Conservation (phyloP, 345 rosid genomes). For the Reutealis trisperma region DNA sequence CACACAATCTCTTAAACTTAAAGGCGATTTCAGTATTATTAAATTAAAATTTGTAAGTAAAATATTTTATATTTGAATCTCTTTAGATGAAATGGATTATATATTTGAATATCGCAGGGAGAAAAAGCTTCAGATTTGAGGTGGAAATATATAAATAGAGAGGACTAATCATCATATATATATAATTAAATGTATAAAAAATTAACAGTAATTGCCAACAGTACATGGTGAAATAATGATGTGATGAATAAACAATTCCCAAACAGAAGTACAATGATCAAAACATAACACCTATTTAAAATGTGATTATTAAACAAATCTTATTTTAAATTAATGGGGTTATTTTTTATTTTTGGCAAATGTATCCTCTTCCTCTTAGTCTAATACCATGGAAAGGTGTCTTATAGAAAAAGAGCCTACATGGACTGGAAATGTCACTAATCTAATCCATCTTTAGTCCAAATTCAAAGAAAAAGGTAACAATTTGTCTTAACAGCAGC, state of each 20-base stretch:
- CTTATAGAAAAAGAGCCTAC: constrained; percentile 2
- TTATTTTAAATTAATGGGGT: background rate
- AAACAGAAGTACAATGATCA: background rate
- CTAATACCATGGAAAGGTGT: constrained; percentile 7
- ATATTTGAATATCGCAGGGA: too few relatives aligned
- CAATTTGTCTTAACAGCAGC: constrained; percentile 19
- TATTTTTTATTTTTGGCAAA: background rate
- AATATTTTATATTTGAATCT: too few relatives aligned
- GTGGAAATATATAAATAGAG: too few relatives aligned
- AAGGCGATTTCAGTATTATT: too few relatives aligned
- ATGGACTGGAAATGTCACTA: constrained; percentile 18
- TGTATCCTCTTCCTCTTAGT: background rate
- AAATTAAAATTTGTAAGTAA: too few relatives aligned
- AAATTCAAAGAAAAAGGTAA: background rate
- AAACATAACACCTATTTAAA: background rate
- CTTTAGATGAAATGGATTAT: too few relatives aligned
- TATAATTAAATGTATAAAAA: too few relatives aligned
- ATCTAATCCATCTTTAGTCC: constrained; percentile 17
- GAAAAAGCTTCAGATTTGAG: too few relatives aligned
- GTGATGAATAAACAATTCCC: background rate
- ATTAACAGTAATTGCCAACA: too few relatives aligned
- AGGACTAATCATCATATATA: too few relatives aligned
- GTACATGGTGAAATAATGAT: too few relatives aligned
- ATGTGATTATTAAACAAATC: background rate
- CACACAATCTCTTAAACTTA: too few relatives aligned